Evolutionary conservation across 2,329 filamentous ascomycete genomes (phyloP), one percentile per base, ranked within the genome.

Genomic region (Talaromyces sp.): DNA sequence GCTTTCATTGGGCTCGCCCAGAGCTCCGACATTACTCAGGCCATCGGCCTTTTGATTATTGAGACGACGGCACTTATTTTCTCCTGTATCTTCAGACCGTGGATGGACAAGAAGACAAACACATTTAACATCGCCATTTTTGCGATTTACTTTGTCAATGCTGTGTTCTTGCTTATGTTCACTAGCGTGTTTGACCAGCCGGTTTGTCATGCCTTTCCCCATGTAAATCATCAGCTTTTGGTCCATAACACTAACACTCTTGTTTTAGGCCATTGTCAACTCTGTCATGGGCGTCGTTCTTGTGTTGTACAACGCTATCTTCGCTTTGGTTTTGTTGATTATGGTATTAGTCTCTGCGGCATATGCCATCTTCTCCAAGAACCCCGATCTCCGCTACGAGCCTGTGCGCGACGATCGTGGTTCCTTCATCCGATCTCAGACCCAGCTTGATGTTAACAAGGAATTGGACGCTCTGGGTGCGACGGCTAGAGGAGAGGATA

Each of bases 101-200:
- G 91, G 89, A 98, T 98, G 93, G 93, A 97, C 82, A 96, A 96
- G 86, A 95, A 93, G 80, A 96, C 91, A 63, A 97, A 97, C 77
- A 88, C 88, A 52, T 96, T 96, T 83, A 97, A 97, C 79, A 96
- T 98, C 70, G 85, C 91, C 63, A 97, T 97, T 69, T 89, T 86
- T 64, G 89, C 86, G 52, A 82, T 96, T 76, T 96, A 96, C 81
- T 96, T 97, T 75, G 74, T 97, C 70, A 96, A 95, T 77, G 85
- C 89, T 60, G 87, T 97, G 73, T 96, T 96, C 80, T 80, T 97
- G 38, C 81, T 98, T 59, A 86, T 97, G 69, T 96, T 96, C 79
- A 91, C 91, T 26, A 84, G 89, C 63, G 86, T 96, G 54, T 97
- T 97, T 77, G 87, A 89, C 65, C 88, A 92, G 66, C 93, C 92